These are phyloP conservation scores for Neonothopanus nambi DNA, from an alignment of 1,284 basidiomycete genomes.

Conservation along the genomic window DNA sequence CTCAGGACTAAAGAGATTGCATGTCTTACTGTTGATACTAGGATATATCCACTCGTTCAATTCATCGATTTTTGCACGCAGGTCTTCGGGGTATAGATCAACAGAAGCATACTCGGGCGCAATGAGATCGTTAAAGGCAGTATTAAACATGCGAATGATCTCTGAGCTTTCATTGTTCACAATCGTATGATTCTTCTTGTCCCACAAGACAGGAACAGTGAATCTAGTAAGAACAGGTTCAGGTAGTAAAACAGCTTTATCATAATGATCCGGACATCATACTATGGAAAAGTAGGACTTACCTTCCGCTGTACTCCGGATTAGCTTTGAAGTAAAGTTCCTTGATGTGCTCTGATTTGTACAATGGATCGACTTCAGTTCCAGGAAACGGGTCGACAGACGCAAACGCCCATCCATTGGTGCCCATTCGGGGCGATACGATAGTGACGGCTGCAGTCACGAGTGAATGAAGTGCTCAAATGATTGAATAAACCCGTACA, in stretches of 20 bases:
- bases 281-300: no score
- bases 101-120: conserved; percentile 64
- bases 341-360: conserved; percentile 71
- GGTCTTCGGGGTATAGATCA: conserved; percentile 77
- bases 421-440: no score
- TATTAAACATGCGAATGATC: conserved; percentile 95
- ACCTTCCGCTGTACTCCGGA: conserved; percentile 67
- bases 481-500: conserved; percentile 46
- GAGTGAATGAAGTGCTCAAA: conserved; percentile 1
- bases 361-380: conserved; percentile 72
- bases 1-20: neutral
- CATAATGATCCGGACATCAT: no score
- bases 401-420: conserved; percentile 93
- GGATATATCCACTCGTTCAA: conserved; percentile 61
- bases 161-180: conserved; percentile 96
- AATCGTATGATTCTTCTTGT: conserved; percentile 86
- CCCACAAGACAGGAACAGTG: conserved; percentile 95
- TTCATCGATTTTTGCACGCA: conserved; percentile 78
- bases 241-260: no score
- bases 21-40: conserved; percentile 38
- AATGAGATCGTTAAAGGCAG: conserved; percentile 71
- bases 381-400: conserved; percentile 68
- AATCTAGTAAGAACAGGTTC: no score
- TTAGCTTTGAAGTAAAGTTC: conserved; percentile 86
- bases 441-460: conserved; percentile 66